Percentiles rank a stretch among this genome's conserved stretches.
Conservation (phyloP, 2,329 filamentous ascomycete species). For the Aspergillus sp. region DNA sequence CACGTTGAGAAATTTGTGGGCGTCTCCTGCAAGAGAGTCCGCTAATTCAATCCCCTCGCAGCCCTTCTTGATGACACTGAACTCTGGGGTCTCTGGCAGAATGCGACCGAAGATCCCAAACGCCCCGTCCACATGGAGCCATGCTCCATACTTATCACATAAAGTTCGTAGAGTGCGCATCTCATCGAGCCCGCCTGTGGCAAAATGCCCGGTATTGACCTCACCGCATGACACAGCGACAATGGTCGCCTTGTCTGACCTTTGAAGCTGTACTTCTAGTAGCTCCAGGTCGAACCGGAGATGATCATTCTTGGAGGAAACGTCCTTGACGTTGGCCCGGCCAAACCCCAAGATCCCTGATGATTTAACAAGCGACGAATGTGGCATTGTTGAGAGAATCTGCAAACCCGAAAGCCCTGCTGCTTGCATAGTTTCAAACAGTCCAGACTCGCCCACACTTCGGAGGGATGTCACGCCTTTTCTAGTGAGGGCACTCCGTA, state of each 20-base stretch:
- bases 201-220: conserved; percentile 86
- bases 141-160: conserved; percentile 74
- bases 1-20: conserved; percentile 91
- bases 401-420: conserved; percentile 72
- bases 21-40: conserved; percentile 85
- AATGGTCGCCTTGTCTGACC: conserved; percentile 66
- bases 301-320: conserved; percentile 56
- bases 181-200: conserved; percentile 62
- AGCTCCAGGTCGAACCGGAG: conserved; percentile 72
- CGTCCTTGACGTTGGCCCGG: conserved; percentile 66
- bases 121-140: conserved; percentile 90
- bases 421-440: conserved; percentile 67
- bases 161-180: conserved; percentile 67
- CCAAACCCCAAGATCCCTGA: conserved; percentile 82
- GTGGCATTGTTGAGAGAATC: conserved; percentile 78
- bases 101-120: conserved; percentile 82
- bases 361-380: conserved; percentile 84
- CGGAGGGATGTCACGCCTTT: conserved; percentile 29
- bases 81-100: conserved; percentile 63
- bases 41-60: conserved; percentile 74
- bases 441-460: conserved; percentile 70
- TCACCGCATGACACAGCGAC: conserved; percentile 83
- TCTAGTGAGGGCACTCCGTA: conserved; percentile 49
- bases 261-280: conserved; percentile 64
- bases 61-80: conserved; percentile 55